Evolutionary conservation across 2,329 filamentous ascomycete genomes (phyloP).

Genomic region (Teratosphaeria gauchensis): DNA sequence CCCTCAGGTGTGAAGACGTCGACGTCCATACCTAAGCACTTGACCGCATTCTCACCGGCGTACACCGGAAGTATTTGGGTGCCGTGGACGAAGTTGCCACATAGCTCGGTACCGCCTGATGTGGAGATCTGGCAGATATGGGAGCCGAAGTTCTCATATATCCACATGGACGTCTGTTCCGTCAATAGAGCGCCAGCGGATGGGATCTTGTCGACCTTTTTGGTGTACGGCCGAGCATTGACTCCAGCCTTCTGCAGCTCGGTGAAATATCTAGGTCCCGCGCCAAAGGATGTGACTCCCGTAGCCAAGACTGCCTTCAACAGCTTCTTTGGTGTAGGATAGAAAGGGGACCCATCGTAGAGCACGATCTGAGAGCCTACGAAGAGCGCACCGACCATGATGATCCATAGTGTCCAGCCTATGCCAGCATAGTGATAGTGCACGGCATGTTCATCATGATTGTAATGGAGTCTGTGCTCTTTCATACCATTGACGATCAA

Average conservation of each 20-base stretch:
- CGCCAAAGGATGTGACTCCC: conserved; percentile 60
- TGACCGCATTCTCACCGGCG: conserved; percentile 45
- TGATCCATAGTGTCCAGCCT: conserved; percentile 78
- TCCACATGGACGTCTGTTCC: conserved; percentile 2
- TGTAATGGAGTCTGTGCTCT: conserved; percentile 47
- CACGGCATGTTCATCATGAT: conserved; percentile 30
- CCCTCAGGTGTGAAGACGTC: conserved; percentile 49
- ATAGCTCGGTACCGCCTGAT: conserved; percentile 66
- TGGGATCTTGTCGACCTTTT: conserved; percentile 6
- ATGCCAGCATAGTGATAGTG: conserved; percentile 53
- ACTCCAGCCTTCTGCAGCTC: conserved; percentile 50
- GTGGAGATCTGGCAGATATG: conserved; percentile 32
- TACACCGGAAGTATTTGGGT: conserved; percentile 45
- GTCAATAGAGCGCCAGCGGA: conserved; percentile 8
- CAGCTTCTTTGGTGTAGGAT: conserved; percentile 54
- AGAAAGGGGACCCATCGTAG: conserved; percentile 72
- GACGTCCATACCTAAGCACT: conserved; percentile 42
- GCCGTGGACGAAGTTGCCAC: conserved; percentile 54
- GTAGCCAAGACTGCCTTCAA: conserved; percentile 52
- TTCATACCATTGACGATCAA: conserved; percentile 48
- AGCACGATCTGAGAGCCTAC: conserved; percentile 53
- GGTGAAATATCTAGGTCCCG: conserved; percentile 63
- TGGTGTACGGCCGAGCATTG: conserved; percentile 1
- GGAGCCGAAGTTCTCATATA: conserved; percentile 4
- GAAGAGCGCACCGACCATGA: conserved; percentile 48